phyloP scores from a whole-genome alignment of 768 basidiomycete genomes.

The Lyophyllum semitale region DNA sequence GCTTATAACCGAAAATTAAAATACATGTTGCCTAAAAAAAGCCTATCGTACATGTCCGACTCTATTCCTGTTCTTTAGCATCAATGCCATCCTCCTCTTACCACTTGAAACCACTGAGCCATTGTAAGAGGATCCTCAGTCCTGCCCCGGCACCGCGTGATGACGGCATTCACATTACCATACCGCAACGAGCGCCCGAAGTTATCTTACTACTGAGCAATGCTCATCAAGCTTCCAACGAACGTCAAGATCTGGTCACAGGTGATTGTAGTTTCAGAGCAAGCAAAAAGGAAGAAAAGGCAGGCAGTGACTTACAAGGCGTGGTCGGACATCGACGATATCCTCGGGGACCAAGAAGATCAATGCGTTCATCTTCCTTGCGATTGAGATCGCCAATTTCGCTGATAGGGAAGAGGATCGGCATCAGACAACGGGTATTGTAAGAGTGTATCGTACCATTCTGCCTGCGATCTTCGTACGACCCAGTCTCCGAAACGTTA shows the following conservation, averaged over 20 bases:
- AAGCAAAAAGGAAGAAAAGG: not conserved
- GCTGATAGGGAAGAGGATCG: constrained; percentile 50
- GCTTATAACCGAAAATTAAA: not conserved
- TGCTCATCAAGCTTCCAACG: constrained; percentile 89
- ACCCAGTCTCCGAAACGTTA: constrained; percentile 56
- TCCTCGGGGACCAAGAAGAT: constrained; percentile 98
- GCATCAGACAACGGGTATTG: not conserved
- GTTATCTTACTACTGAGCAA: constrained; percentile 41
- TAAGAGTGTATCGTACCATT: constrained; percentile 68
- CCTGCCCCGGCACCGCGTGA: not conserved
- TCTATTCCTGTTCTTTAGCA: not conserved
- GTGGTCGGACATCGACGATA: constrained; percentile 91
- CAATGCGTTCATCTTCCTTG: constrained; percentile 94
- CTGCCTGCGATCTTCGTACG: constrained; percentile 87
- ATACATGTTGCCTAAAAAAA: not conserved
- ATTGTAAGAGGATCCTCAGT: not conserved
- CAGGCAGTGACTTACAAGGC: constrained; percentile 61
- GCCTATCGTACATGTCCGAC: constrained; percentile 6
- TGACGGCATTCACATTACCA: not conserved
- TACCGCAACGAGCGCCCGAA: not conserved
- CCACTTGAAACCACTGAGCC: not conserved
- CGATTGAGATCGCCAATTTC: constrained; percentile 96
- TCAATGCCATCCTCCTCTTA: not conserved
- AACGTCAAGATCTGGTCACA: constrained; percentile 83
- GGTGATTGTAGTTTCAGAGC: not conserved